Conservation (phyloP, 129 eudicot genomes). For the Oenanthe sinensis region DNA sequence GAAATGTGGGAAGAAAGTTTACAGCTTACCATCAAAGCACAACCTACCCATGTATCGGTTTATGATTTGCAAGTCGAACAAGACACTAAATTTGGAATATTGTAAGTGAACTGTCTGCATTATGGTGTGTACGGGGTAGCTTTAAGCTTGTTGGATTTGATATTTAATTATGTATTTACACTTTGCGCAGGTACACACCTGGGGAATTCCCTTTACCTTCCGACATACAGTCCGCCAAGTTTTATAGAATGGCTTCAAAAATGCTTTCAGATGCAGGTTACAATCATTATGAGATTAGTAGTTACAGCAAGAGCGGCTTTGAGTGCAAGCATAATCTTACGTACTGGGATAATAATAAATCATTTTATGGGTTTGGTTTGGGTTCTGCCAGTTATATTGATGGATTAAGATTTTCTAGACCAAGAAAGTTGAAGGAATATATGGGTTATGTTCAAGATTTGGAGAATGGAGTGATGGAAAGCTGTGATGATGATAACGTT, state of each 20-base stretch:
- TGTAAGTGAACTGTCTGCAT: slow-evolving; percentile 40
- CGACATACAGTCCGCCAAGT: slow-evolving; percentile 74
- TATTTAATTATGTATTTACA: neutral
- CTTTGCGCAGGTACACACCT: slow-evolving; percentile 62
- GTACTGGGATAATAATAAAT: slow-evolving; percentile 80
- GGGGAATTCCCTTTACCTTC: slow-evolving; percentile 91
- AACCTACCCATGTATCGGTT: slow-evolving; percentile 73
- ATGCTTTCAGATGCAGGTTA: slow-evolving; percentile 63
- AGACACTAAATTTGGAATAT: slow-evolving; percentile 71
- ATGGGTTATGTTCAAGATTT: slow-evolving; percentile 48
- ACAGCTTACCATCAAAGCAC: slow-evolving; percentile 49
- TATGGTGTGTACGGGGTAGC: neutral
- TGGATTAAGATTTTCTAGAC: slow-evolving; percentile 78
- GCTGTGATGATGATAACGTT: slow-evolving; percentile 19
- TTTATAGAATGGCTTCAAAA: slow-evolving; percentile 74
- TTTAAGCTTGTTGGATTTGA: neutral
- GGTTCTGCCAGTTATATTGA: slow-evolving; percentile 74
- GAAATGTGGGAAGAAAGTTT: slow-evolving; percentile 93
- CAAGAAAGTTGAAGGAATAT: slow-evolving; percentile 73
- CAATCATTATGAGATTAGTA: slow-evolving; percentile 84
- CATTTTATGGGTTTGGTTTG: slow-evolving; percentile 78
- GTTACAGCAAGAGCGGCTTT: slow-evolving; percentile 67
- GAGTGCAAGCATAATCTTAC: slow-evolving; percentile 77
- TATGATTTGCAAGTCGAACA: slow-evolving; percentile 87
- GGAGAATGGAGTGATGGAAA: slow-evolving; percentile 39